Conservation (phyloP, 371 early-diverging fungal genomes). For the Enterospora canceri region DNA sequence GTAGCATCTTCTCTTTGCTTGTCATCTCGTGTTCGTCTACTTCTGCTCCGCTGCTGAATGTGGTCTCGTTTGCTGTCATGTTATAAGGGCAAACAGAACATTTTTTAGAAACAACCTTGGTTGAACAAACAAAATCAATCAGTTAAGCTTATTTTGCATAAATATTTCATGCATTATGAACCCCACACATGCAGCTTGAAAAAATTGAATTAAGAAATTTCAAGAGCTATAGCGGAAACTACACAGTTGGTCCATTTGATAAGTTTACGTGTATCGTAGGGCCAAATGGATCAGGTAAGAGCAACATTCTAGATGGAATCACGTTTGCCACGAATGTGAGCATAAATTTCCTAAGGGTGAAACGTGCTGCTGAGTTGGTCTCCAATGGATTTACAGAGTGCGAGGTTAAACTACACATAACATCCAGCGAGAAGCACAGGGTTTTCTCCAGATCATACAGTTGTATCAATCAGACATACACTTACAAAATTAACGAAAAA, state of each 20-base stretch:
- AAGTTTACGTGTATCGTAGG: conserved; percentile 91
- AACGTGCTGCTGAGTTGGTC: conserved; percentile 71
- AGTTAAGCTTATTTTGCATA: no score
- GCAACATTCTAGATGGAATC: conserved; percentile 95
- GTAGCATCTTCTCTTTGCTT: no score
- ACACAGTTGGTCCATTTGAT: conserved; percentile 80
- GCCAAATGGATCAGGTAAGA: conserved; percentile 96
- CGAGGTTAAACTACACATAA: conserved; percentile 64
- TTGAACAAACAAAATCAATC: no score
- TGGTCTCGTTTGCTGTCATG: no score
- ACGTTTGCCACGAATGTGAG: conserved; percentile 85
- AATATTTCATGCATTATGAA: no score
- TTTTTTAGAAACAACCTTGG: no score
- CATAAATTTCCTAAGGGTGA: conserved; percentile 69
- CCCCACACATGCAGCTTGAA: conserved; percentile 35
- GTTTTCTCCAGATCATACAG: neutral
- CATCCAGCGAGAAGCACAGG: neutral
- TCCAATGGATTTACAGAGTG: conserved; percentile 39
- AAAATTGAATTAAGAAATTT: conserved; percentile 85
- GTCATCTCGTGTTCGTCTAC: no score
- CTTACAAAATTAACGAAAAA: conserved; percentile 68
- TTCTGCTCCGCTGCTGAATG: no score
- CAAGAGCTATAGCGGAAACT: conserved; percentile 84
- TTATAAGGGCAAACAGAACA: no score
- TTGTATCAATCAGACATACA: neutral